Evolutionary conservation across 257 asterid genomes (phyloP), one percentile per base, ranked within the genome.

Genomic region (Solanum etuberosum): DNA sequence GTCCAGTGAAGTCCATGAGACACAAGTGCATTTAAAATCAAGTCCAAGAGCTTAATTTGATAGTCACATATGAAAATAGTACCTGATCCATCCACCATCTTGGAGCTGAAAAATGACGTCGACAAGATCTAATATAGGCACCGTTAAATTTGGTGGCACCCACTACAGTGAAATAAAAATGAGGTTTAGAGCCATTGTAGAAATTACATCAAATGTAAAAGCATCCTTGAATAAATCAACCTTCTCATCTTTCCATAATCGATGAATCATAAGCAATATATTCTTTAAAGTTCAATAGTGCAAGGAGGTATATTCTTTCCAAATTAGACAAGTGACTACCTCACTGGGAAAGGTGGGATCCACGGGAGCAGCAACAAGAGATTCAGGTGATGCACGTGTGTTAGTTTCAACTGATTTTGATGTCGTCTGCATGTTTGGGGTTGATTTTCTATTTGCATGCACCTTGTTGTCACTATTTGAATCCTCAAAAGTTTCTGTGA

Each of bases 41-140:
- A 76, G 83, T 76, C 83, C 35, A 76, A 76, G 59, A 40, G 14
- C 35, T 23, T 76, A 23, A 6, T 74, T 37, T 74, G 54, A 12
- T 38, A 74, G 54, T 38, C 43, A 11, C 81, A 73, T 35, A 35
- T 9, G 48, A 35, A 74, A 74, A 74, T 37, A 40, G 32, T 91
- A 97, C 98, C 99, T 94, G 93, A 95, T 95, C 99, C 99, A 97
- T 86, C 99, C 99, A 90, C 99, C 98, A 91, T 97, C 99, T 88
- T 94, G 96, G 59, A 97, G 97, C 92, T 94, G 98, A 88, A 97
- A 95, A 87, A 95, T 86, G 85, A 92, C 95, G 88, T 95, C 99
- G 85, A 97, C 98, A 90, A 97, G 92, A 88, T 95, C 95, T 71
- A 97, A 87, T 85, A 97, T 90, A 29, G 98, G 98, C 84, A 91